Base-by-base conservation (phyloP, 2,329 filamentous ascomycete genomes). In the Chaetomiaceae sp. region DNA sequence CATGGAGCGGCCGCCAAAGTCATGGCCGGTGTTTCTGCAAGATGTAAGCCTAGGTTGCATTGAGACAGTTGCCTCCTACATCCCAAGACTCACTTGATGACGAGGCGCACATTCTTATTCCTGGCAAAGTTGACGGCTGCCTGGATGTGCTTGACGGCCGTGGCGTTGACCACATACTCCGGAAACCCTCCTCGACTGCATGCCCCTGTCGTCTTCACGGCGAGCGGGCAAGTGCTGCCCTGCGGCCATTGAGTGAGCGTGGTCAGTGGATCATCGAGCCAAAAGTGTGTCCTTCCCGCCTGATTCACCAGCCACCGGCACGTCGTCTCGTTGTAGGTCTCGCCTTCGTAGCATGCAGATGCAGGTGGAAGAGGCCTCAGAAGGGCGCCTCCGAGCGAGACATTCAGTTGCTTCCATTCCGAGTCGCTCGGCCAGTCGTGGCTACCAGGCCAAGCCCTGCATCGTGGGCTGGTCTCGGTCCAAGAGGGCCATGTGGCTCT, bases 1-100 rank as follows among this genome's bases (percentile, higher is more conserved):
- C 0, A 81, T 82, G 0, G 78, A 81, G 38, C 79, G 78, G 25
- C 82, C 84, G 22, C 76, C 70, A 56, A 72, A 75, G 54, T 80
- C 78, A 61, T 82, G 78, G 0, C 79, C 79, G 0, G 78, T 81
- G 58, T 80, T 80, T 40, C 54, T 57, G 19, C 34, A 27, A 27
- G n/a, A 29, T 23, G 22, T 29, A 8, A 12, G 5, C n/a, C 31
- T 42, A 42, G 9, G 25, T 3, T 4, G 1, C 3, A 6, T 14
- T n/a, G n/a, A 34, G 31, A 14, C 11, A 2, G 14, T 29, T 3
- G 15, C 3, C 11, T 2, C 27, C 7, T 6, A 7, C 17, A 14
- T n/a, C 3, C 11, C 4, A 9, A 36, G 2, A 11, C 29, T 7
- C 19, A 15, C 52, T 75, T 74, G 57, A 82, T 74, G 14, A 80